Evolutionary conservation across 352 stramenopile genomes (phyloP).

Genomic region (Pythium apleroticum): DNA sequence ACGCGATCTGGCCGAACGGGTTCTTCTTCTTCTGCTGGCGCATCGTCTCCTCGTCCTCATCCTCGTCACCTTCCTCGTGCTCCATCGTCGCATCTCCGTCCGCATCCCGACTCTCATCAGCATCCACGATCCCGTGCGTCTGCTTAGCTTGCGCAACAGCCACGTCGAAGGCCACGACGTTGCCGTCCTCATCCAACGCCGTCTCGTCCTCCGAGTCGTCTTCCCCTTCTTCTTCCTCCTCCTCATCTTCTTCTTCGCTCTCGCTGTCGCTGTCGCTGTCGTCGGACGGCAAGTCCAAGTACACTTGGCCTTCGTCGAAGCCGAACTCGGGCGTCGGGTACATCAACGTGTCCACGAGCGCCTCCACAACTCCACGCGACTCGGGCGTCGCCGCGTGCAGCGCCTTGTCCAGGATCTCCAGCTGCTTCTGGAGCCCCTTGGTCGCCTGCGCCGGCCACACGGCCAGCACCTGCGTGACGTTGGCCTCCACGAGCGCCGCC

Average conservation of each 20-base stretch:
- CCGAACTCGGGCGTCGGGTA: conserved; percentile 18
- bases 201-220: conserved; percentile 23
- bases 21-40: conserved; percentile 7
- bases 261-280: conserved; percentile 20
- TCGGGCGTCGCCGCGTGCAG: not conserved
- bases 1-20: conserved; percentile 22
- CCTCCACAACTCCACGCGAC: conserved; percentile 7
- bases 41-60: not conserved
- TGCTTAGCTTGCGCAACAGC: conserved; percentile 10
- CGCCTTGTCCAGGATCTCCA: conserved; percentile 31
- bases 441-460: conserved; percentile 6
- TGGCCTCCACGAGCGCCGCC: conserved; percentile 22
- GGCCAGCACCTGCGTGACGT: conserved; percentile 24
- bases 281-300: conserved; percentile 14
- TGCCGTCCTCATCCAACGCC: conserved; percentile 14
- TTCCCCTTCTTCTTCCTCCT: conserved; percentile 14
- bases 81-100: conserved; percentile 12
- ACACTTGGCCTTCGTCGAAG: conserved; percentile 5
- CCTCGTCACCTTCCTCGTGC: not conserved
- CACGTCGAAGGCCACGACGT: conserved; percentile 19
- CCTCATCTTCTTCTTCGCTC: conserved; percentile 6
- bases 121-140: conserved; percentile 1
- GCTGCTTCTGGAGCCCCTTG: conserved; percentile 14
- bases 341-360: conserved; percentile 30
- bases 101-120: not conserved